Evolutionary conservation across 306 rosid genomes (phyloP).

Genomic region (Sesbania bispinosa): DNA sequence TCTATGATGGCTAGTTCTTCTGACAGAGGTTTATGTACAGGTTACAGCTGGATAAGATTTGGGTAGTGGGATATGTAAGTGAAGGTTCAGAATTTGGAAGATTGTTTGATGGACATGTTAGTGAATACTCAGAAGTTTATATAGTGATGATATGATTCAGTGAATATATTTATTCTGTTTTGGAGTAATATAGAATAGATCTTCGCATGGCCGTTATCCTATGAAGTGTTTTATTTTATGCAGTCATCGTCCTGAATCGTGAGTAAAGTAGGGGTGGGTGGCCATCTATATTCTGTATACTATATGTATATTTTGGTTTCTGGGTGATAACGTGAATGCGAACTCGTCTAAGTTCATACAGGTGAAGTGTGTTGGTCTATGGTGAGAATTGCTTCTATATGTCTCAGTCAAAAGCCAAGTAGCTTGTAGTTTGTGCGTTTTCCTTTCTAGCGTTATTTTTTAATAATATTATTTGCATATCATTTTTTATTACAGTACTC

Average conservation of each 20-base stretch:
- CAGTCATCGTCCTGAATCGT: background rate
- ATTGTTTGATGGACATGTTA: too few species aligned
- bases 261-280: background rate
- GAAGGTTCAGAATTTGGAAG: background rate
- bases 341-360: background rate
- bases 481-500: too few species aligned
- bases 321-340: background rate
- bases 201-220: conserved; percentile 32
- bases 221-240: background rate
- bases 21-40: conserved; percentile 8
- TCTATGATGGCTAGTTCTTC: conserved; percentile 19
- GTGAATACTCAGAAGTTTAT: too few species aligned
- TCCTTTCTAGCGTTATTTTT: too few species aligned
- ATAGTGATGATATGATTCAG: too few species aligned
- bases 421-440: background rate
- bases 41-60: conserved; percentile 9
- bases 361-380: background rate
- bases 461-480: too few species aligned
- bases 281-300: background rate
- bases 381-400: background rate
- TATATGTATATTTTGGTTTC: background rate
- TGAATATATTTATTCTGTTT: too few species aligned
- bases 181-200: too few species aligned
- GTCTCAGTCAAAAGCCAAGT: background rate
- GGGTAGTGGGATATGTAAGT: background rate